phyloP scores from a whole-genome alignment of 2,329 filamentous ascomycete species.

The Aspergillus bombycis region DNA sequence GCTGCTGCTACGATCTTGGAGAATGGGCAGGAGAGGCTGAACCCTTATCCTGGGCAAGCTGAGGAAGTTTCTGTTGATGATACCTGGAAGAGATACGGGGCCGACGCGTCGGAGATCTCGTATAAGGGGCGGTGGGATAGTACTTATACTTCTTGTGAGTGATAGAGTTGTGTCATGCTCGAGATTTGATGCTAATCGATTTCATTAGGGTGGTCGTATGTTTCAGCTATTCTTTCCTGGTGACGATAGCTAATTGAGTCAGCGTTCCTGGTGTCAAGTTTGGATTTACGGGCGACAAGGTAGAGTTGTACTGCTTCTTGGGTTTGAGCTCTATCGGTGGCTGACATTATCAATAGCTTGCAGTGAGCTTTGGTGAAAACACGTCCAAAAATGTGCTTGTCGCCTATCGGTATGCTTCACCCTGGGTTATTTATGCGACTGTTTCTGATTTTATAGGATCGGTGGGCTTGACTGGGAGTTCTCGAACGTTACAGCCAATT shows the following conservation, averaged over 20 bases:
- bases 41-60: constrained; percentile 42
- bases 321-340: not conserved
- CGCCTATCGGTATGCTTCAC: constrained; percentile 46
- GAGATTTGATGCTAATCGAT: not conserved
- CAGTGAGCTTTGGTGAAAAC: constrained; percentile 57
- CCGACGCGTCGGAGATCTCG: constrained; percentile 57
- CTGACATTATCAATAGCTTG: constrained; percentile 37
- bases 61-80: constrained; percentile 31
- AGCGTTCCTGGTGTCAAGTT: constrained; percentile 57
- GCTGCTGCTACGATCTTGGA: constrained; percentile 42
- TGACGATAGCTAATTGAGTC: constrained; percentile 4
- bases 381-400: constrained; percentile 56
- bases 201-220: constrained; percentile 56
- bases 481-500: constrained; percentile 60
- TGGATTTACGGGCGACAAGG: constrained; percentile 56
- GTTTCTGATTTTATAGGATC: constrained; percentile 41
- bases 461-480: constrained; percentile 63
- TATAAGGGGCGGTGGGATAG: constrained; percentile 67
- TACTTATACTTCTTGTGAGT: constrained; percentile 57
- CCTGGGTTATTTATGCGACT: not conserved
- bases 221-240: constrained; percentile 17
- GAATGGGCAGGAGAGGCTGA: constrained; percentile 44
- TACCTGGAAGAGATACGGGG: constrained; percentile 53
- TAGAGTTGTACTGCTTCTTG: constrained; percentile 9
- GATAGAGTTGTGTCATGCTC: not conserved